Evolutionary conservation across 805 yeast species (phyloP).

Genomic region (Saccharomycopsis oosterbeekiorum): DNA sequence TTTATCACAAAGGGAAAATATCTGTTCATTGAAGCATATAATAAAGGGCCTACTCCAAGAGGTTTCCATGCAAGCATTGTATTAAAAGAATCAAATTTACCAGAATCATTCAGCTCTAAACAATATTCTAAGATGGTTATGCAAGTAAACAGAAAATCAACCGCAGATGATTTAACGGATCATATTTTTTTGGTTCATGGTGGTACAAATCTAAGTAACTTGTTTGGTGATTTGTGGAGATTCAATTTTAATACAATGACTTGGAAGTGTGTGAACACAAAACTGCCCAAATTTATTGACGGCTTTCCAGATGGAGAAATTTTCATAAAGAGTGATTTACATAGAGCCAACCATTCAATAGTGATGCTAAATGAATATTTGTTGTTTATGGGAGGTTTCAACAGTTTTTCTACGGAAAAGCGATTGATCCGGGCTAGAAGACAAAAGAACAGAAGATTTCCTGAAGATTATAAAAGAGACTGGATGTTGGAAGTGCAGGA

Average conservation of each 20-base stretch:
- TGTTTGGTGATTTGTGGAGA: constrained; percentile 17
- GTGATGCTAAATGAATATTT: constrained; percentile 9
- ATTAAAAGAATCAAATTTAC: constrained; percentile 4
- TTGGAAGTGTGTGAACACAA: constrained; percentile 7
- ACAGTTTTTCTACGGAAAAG: neutral
- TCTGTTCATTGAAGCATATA: constrained; percentile 5
- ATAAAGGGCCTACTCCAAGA: constrained; percentile 13
- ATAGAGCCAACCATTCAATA: constrained; percentile 8
- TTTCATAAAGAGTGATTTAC: constrained; percentile 4
- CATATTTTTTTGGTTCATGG: constrained; percentile 13
- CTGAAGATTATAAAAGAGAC: neutral
- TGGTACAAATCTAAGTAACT: constrained; percentile 9
- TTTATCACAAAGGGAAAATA: constrained; percentile 3
- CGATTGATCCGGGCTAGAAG: constrained; percentile 3
- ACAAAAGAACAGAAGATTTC: neutral
- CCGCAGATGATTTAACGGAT: neutral
- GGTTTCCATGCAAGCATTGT: constrained; percentile 13
- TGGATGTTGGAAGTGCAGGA: constrained; percentile 9
- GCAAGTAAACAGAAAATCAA: neutral
- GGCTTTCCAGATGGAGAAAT: neutral
- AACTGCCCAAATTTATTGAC: constrained; percentile 1
- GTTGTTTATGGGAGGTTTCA: constrained; percentile 6
- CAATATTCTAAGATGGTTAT: neutral
- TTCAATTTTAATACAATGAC: constrained; percentile 6
- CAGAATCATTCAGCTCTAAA: neutral